Base-by-base conservation (phyloP, 805 yeast genomes). In the Yarrowia osloensis region DNA sequence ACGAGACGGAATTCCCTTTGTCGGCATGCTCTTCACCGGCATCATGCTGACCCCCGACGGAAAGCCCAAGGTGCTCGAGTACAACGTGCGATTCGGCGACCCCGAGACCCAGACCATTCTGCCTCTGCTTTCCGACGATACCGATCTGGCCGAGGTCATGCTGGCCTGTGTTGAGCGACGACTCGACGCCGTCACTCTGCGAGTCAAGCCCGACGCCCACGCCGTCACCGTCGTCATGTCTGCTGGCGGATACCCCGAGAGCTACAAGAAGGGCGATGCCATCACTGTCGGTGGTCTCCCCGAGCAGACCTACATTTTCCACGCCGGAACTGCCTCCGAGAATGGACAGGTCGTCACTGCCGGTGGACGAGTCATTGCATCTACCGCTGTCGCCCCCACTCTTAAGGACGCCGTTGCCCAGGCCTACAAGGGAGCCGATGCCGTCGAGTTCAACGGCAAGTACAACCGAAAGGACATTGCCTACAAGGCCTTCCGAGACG, bases 51-150 rank as follows among this genome's bases (percentile, higher is more conserved):
- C 96, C 5, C 85, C 87, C n/a, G 73, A 81, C 49, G 98, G 97
- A 69, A 57, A 57, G 63, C 98, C 99, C 72, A 91, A 92, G 80
- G 97, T 93, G 4, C 82, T 95, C 74, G 99, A 95, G 79, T 95
- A 96, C 80, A 95, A 95, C 73, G 98, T 96, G 63, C 88, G 99
- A 79, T 96, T 95, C 73, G 99, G 99, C 70, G 99, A 95, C 77
- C 99, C 99, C 71, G 99, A 95, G 80, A 95, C 98, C 39, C 99
- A 95, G 81, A 90, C 98, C 2, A 97, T 95, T 26, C 81, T 95
- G 74, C 97, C 98, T 22, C 82, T 95, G 74, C 81, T 95, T 70
- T 81, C 90, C 55, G 85, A 86, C 47, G 89, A 87, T 66, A 88
- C 97, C n/a, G 99, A 95, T 78, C 83, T 95, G 74, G 95, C 97